phyloP scores from a whole-genome alignment of 257 asterid genomes.

The Solanum boliviense region DNA sequence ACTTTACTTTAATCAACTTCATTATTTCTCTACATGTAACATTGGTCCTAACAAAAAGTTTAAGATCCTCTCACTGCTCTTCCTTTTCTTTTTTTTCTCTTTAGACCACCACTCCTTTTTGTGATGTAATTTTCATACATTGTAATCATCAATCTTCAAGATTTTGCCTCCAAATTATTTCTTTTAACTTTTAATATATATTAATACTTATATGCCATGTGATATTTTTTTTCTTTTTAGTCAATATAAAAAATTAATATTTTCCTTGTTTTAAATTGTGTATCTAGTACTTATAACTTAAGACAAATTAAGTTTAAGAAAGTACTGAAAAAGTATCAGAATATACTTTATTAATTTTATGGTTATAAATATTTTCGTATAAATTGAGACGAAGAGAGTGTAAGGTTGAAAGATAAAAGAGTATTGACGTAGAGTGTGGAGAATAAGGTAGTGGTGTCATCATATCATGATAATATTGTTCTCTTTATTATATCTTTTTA shows the following conservation, averaged over 20 bases:
- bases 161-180: background rate
- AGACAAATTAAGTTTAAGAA: background rate
- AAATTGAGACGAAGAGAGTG: background rate
- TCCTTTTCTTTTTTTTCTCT: background rate
- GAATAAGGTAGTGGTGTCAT: background rate
- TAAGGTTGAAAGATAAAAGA: background rate
- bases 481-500: background rate
- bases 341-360: background rate
- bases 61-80: background rate
- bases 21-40: background rate
- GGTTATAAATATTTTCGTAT: background rate
- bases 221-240: background rate
- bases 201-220: background rate
- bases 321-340: background rate
- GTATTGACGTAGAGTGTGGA: background rate
- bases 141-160: background rate
- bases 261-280: background rate
- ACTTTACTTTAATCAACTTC: conserved; percentile 4
- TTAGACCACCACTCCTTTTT: conserved; percentile 8
- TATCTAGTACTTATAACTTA: background rate
- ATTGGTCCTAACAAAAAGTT: conserved; percentile 18
- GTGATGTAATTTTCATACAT: background rate
- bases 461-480: background rate
- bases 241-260: background rate
- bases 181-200: too few species aligned